Evolutionary conservation across 1,139 yeast species (phyloP), one percentile per base, ranked within the genome.

Genomic region (Suhomyces panamericanus): DNA sequence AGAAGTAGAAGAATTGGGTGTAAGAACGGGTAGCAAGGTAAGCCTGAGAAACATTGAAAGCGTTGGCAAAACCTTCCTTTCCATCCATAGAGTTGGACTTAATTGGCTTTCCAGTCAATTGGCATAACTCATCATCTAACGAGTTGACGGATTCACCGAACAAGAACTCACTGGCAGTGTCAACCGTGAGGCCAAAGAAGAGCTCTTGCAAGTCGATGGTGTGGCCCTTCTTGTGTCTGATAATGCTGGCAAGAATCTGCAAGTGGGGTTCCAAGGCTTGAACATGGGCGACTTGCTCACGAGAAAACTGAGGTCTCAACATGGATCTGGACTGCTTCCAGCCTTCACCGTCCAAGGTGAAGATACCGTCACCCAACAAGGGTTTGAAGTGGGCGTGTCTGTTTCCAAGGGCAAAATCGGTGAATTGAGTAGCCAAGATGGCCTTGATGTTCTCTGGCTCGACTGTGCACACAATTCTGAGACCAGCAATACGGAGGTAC

Each of bases 141-240:
- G 73, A 62, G 43, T 68, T 66, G 12, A 75, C 77, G 11, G 80
- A 70, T 55, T 74, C 79, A n/a, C 85, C 85, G 62, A 80, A 79
- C 53, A 80, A 65, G 54, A 79, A 78, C 59, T 80, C 83, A n/a
- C 83, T 75, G 3, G 85, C 78, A 17, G 81, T 71, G 57, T 80
- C 85, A 48, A 80, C 68, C 4, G 85, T 80, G 39, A 80, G 63
- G 47, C 63, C 62, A 60, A 73, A 79, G 56, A 78, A 77, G 41
- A 73, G 63, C 28, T 65, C 70, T 56, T 78, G 83, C 26, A 78
- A 58, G 50, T 81, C 82, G 50, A 78, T 64, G 24, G 55, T 46
- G 8, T 29, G 9, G 11, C 63, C 63, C 12, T 47, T 40, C 13
- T 44, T 27, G 16, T 44, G 39, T 8, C 46, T 46, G 32, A 60